A percentile compares a stretch with the other conserved stretches of the same genome.
These are phyloP conservation scores for Scytalidium lignicola DNA, from an alignment of 2,329 filamentous ascomycete genomes.

Conservation along the genomic window DNA sequence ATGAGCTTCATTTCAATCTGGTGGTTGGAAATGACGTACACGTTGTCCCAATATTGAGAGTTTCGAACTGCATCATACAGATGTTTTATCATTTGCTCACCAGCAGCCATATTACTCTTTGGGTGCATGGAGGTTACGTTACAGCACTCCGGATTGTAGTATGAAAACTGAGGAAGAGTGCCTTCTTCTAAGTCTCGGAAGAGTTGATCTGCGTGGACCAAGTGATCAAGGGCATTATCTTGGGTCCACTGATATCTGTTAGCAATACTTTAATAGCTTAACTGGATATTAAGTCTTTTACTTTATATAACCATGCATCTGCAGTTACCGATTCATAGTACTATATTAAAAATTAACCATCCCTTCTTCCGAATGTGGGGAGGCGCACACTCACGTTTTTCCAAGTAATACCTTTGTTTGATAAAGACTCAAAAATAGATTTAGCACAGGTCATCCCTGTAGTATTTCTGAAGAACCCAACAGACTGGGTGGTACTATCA, in stretches of 20 bases:
- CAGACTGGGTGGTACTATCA: conserved; percentile 27
- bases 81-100: conserved; percentile 34
- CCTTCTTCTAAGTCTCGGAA: conserved; percentile 19
- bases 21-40: conserved; percentile 15
- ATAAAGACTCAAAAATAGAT: conserved; percentile 33
- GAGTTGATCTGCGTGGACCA: conserved; percentile 22
- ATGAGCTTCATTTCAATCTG: too few species aligned
- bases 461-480: conserved; percentile 29
- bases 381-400: conserved; percentile 25
- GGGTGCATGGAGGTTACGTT: conserved; percentile 33
- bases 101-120: conserved; percentile 31
- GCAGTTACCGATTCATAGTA: conserved; percentile 34
- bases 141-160: conserved; percentile 26
- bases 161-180: conserved; percentile 21
- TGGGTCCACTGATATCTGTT: conserved; percentile 28
- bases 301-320: conserved; percentile 31
- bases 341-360: conserved; percentile 10
- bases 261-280: too few species aligned
- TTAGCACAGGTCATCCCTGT: conserved; percentile 29
- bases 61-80: conserved; percentile 36
- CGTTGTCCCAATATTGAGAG: conserved; percentile 34
- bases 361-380: not conserved
- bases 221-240: conserved; percentile 29
- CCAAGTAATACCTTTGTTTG: conserved; percentile 31
- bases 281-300: conserved; percentile 2